These are phyloP conservation scores for Paxillus ammoniavirescens DNA, from an alignment of 768 basidiomycete species.

Conservation along the genomic window DNA sequence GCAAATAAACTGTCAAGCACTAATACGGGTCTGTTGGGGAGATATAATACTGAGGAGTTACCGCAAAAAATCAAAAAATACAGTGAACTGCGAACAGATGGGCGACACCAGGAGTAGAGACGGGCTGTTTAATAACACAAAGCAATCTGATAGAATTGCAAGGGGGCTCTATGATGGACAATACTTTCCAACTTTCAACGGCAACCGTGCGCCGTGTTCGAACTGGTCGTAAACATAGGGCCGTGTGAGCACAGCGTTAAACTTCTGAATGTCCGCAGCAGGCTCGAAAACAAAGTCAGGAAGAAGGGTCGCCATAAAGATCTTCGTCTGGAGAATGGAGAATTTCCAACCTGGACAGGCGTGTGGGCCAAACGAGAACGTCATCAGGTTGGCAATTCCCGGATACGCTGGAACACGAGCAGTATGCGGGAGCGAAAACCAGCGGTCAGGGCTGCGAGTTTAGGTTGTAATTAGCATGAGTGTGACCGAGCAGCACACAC, in stretches of 20 bases:
- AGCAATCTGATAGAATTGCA: background rate
- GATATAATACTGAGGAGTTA: background rate
- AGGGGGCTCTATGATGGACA: background rate
- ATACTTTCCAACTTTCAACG: conserved; percentile 29
- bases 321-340: conserved; percentile 48
- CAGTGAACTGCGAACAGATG: background rate
- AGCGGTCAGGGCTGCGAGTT: conserved; percentile 49
- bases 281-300: conserved; percentile 46
- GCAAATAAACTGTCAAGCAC: background rate
- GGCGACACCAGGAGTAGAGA: background rate
- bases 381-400: conserved; percentile 50
- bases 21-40: background rate
- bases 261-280: conserved; percentile 43
- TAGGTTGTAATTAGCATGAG: background rate
- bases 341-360: conserved; percentile 52
- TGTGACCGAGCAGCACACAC: background rate
- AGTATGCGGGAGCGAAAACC: conserved; percentile 39
- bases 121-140: background rate
- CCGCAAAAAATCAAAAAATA: background rate
- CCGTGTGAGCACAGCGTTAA: conserved; percentile 47
- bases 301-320: conserved; percentile 46
- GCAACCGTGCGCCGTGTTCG: conserved; percentile 40
- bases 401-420: conserved; percentile 40
- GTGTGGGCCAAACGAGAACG: conserved; percentile 51
- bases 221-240: conserved; percentile 46